Base-by-base conservation (phyloP, 2,329 filamentous ascomycete genomes). In the Aureobasidium pullulans region DNA sequence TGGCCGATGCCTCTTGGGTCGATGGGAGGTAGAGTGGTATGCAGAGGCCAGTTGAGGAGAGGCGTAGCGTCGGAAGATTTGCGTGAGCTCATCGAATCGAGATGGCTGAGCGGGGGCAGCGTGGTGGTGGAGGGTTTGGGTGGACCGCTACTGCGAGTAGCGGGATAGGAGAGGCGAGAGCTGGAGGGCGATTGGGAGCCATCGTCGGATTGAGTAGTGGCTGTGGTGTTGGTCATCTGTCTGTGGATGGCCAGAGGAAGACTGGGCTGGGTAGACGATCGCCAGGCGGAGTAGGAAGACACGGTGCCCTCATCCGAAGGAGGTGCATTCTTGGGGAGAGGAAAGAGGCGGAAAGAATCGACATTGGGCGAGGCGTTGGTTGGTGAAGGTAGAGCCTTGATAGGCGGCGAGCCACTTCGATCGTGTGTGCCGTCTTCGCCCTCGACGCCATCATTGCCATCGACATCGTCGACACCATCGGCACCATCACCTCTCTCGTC, bases 1-100 rank as follows among this genome's bases (percentile, higher is more conserved):
- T 39, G 42, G 4, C 23, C 11, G 19, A 47, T 47, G 32, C 19
- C 44, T n/a, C 29, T 58, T 2, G 44, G 43, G 6, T 49, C 54
- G 28, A 49, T 39, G n/a, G 43, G 54, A 6, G 54, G 54, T n/a
- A 58, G 36, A 6, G 44, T 58, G 44, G 54, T 58, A 6, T 58
- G 54, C n/a, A 58, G n/a, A 9, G 54, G 54, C 54, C 54, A 58
- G 16, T 58, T 58, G n/a, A 58, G 36, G 7, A 58, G 36, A 39
- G 54, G 44, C 2, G 36, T 57, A 16, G 23, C 23, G 23, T 46
- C 42, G 15, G 29, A 7, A 2, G 40, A 8, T 11, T 57, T 57
- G 6, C 39, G 53, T 2, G 53, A 11, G 10, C 23, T 13, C 11
- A 47, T 36, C 8, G 40, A 37, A 31, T 28, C 31, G 4, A 47